A percentile compares a stretch with the other conserved stretches of the same genome.
Conservation (phyloP, 768 basidiomycete species). For the Rubroboletus satanas region DNA sequence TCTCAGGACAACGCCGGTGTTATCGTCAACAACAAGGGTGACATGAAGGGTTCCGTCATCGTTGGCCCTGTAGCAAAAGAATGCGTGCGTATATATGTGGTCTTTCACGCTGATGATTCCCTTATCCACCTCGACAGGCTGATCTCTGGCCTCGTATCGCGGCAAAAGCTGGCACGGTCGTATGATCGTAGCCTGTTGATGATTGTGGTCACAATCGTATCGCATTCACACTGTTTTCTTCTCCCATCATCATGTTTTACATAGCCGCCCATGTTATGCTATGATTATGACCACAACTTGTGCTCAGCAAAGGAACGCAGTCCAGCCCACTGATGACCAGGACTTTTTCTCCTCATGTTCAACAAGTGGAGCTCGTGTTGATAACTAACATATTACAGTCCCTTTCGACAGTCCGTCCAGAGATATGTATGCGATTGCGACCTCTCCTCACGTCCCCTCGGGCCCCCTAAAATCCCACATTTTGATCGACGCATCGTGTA, state of each 20-base stretch:
- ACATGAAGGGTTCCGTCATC: conserved; percentile 99
- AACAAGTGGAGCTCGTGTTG: not conserved
- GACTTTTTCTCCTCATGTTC: not conserved
- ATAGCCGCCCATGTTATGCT: conserved; percentile 17
- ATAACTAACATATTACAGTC: not conserved
- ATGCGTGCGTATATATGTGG: conserved; percentile 62
- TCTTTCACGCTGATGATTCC: not conserved
- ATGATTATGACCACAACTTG: conserved; percentile 17
- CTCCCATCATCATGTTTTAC: conserved; percentile 14
- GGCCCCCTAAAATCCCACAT: conserved; percentile 20
- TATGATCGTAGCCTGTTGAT: conserved; percentile 45
- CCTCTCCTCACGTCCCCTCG: not conserved
- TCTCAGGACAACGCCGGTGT: conserved; percentile 89
- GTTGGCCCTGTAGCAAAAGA: conserved; percentile 98
- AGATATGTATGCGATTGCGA: not conserved
- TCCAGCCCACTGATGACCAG: not conserved
- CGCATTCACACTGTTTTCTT: not conserved
- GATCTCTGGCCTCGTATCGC: conserved; percentile 99
- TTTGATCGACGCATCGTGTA: conserved; percentile 28
- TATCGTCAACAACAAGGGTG: conserved; percentile 97
- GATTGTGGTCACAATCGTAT: conserved; percentile 13
- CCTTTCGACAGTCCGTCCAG: not conserved
- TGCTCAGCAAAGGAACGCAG: not conserved
- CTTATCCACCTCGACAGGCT: conserved; percentile 47
- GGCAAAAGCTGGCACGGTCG: conserved; percentile 97